A percentile compares a stretch with the other conserved stretches of the same genome.
Conservation (phyloP, 2,329 filamentous ascomycete genomes). For the Colletotrichum echinochloae region DNA sequence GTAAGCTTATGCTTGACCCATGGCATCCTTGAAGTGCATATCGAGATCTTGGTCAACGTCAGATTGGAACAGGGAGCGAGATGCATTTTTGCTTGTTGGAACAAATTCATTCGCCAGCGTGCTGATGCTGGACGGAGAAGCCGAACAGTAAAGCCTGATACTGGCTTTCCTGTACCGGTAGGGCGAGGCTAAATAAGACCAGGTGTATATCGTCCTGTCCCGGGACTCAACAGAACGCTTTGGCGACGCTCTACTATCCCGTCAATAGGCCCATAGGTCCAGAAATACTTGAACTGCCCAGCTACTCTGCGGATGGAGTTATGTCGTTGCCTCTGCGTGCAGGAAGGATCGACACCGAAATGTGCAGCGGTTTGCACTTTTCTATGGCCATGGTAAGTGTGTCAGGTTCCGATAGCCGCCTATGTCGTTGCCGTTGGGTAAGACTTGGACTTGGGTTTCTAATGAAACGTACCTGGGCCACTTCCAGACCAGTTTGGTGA, state of each 20-base stretch:
- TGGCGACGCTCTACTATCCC: neutral
- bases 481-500: neutral
- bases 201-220: no score
- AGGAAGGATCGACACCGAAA: neutral
- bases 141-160: neutral
- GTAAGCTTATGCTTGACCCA: constrained; percentile 33
- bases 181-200: neutral
- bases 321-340: neutral
- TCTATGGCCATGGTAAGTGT: neutral
- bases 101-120: neutral
- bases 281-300: no score
- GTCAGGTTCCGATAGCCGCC: constrained; percentile 1
- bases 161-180: neutral
- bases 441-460: neutral
- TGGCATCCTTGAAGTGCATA: neutral
- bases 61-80: neutral
- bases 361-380: neutral
- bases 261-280: neutral
- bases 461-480: neutral
- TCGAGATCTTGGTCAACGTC: neutral
- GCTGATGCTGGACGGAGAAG: neutral
- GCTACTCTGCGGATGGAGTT: neutral
- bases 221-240: no score
- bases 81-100: neutral
- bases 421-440: neutral